Evolutionary conservation across 2,329 filamentous ascomycete genomes (phyloP).

Genomic region (Neofusicoccum sp.): DNA sequence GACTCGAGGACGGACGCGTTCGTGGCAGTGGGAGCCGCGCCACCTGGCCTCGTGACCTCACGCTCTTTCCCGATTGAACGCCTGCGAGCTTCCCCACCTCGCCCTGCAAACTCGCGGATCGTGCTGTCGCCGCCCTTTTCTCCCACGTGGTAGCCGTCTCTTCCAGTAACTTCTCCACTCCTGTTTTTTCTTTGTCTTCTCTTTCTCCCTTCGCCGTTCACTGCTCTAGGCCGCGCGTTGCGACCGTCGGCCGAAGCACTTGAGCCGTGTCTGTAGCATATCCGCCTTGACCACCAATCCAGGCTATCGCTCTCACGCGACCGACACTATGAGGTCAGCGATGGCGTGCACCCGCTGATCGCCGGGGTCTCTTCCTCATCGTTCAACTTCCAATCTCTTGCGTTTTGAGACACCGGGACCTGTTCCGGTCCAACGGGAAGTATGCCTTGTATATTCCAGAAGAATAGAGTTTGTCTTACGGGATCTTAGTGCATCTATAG

Average conservation of each 20-base stretch:
- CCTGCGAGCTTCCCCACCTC: slow-evolving; percentile 5
- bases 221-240: neutral
- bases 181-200: neutral
- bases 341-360: neutral
- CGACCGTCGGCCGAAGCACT: neutral
- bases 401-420: neutral
- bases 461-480: neutral
- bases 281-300: neutral
- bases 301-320: neutral
- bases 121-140: neutral
- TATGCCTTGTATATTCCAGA: neutral
- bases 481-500: neutral
- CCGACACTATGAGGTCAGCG: slow-evolving; percentile 3
- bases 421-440: neutral
- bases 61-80: slow-evolving; percentile 1
- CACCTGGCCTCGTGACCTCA: slow-evolving; percentile 3
- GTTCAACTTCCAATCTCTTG: neutral
- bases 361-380: neutral
- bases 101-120: neutral
- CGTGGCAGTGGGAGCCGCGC: neutral
- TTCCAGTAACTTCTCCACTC: neutral
- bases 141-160: neutral
- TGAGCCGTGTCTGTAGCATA: neutral
- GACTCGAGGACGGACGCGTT: neutral
- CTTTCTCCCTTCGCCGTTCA: neutral